Conservation (phyloP, 208 protist genomes). For the Leishmania lainsoni region DNA sequence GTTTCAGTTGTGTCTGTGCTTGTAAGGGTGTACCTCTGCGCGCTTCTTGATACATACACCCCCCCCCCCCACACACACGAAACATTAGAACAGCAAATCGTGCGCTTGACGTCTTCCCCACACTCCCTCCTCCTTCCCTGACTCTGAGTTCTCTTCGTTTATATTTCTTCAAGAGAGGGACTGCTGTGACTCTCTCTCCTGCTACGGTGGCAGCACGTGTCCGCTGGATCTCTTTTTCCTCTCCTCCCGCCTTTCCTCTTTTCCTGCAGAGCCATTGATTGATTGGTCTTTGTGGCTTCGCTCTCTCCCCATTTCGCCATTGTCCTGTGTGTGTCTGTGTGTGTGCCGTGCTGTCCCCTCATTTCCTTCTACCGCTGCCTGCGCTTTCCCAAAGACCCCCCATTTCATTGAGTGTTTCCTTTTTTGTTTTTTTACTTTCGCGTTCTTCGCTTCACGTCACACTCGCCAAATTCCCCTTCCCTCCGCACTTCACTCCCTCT, state of each 20-base stretch:
- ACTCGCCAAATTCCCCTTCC: background rate
- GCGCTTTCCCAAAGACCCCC: too few relatives aligned
- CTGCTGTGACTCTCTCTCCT: background rate
- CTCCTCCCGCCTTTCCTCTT: background rate
- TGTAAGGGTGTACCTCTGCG: background rate
- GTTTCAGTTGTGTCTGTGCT: slow-evolving; percentile 2
- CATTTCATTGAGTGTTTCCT: too few relatives aligned
- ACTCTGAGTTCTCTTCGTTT: slow-evolving; percentile 12
- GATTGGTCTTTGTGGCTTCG: background rate
- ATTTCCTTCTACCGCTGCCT: background rate
- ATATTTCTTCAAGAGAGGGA: slow-evolving; percentile 14
- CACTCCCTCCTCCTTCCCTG: background rate
- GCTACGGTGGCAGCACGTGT: background rate
- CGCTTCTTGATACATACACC: background rate
- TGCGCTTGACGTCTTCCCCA: background rate
- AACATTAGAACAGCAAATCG: background rate
- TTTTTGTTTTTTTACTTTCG: background rate
- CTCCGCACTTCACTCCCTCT: too few relatives aligned
- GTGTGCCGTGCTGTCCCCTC: slow-evolving; percentile 1
- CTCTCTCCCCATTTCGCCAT: background rate
- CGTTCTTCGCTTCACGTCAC: background rate
- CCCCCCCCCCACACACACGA: too few relatives aligned
- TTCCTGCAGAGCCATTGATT: background rate
- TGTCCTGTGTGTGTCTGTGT: background rate
- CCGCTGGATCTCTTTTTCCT: slow-evolving; percentile 3